Evolutionary conservation across 768 basidiomycete genomes (phyloP).

Genomic region (Suillus hirtellus): DNA sequence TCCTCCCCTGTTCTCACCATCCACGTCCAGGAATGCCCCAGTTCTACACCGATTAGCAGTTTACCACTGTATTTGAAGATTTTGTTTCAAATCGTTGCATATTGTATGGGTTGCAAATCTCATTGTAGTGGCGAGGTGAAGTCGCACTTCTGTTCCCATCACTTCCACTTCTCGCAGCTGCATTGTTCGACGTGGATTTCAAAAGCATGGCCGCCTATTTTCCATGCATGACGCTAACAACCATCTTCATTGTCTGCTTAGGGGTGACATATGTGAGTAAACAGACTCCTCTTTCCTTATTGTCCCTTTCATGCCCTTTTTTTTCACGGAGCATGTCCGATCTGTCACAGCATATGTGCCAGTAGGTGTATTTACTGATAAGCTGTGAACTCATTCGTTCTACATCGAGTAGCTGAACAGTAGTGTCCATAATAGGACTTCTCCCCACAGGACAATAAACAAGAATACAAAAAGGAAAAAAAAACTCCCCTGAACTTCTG

Average conservation of each 20-base stretch:
- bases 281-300: not conserved
- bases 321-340: not conserved
- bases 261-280: not conserved
- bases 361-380: not conserved
- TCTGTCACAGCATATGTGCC: not conserved
- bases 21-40: not conserved
- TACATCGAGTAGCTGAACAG: not conserved
- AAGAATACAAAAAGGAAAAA: too few species aligned
- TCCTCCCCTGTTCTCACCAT: not conserved
- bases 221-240: not conserved
- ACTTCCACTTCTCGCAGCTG: not conserved
- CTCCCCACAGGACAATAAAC: too few species aligned
- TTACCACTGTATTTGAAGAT: not conserved
- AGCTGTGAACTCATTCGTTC: not conserved
- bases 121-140: not conserved
- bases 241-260: not conserved
- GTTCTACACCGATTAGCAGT: not conserved
- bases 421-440: too few species aligned
- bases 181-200: not conserved
- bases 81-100: too few species aligned
- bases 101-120: not conserved
- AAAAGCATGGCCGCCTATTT: not conserved
- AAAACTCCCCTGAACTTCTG: not conserved
- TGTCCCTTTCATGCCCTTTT: not conserved
- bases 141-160: not conserved